Base-by-base conservation (phyloP, 2,329 filamentous ascomycete genomes). In the Hypoxylon sp. region DNA sequence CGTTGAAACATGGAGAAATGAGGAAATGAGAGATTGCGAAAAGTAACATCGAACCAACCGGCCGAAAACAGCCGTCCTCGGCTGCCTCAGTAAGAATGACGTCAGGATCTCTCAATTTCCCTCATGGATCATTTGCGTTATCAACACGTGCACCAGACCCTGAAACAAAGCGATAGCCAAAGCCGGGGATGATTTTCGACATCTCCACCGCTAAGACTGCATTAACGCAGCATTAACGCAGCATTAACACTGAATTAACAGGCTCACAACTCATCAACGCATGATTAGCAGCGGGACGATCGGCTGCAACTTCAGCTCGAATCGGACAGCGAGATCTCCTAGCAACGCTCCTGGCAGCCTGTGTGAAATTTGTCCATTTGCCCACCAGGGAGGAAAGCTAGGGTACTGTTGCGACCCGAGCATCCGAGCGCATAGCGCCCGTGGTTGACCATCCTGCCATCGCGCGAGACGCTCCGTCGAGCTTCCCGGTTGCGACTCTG, bases 141-240 rank as follows among this genome's bases (percentile, higher is more conserved):
- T 75, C 74, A 74, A 68, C 75, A 77, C 75, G 75, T 77, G 75
- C 68, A 21, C 52, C 46, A 42, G 60, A 67, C 59, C 46, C 63
- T 73, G 74, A 75, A 75, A 75, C 74, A 56, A 58, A 65, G 58
- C 65, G 70, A 74, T 72, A 72, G 58, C 70, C 61, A 55, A 64
- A 71, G 31, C 64, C 31, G 69, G 73, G 60, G 52, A 68, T 71
- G 73, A 74, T 74, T 74, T 66, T 72, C 71, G 50, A 67, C 32
- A 21, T 55, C 24, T 51, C 60, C 65, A 48, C 64, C 50, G 52
- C 47, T 44, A 60, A 19, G 42, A 53, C 24, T 11, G n/a, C 27
- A 61, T 67, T 48, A 51, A 62, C 59, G 1, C 31, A 32, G 2
- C 51, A 57, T 50, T 46, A 60, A 27, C 47, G 54, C 31, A 32